Conservation (phyloP, 305 asterid genomes). For the Fraxinus greggii region DNA sequence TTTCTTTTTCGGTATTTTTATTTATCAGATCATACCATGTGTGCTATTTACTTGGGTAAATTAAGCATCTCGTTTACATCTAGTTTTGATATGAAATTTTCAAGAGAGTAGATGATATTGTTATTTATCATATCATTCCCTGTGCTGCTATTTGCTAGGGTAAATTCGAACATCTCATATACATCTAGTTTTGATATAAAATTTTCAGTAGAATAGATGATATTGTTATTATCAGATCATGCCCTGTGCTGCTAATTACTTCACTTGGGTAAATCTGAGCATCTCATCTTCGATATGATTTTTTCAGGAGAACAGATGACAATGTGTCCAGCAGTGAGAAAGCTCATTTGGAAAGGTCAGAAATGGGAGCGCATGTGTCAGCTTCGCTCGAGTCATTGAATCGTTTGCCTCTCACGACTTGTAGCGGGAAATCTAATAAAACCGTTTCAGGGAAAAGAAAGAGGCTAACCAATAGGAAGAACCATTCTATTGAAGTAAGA, state of each 20-base stretch:
- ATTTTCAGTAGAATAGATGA: conserved; percentile 38
- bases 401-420: conserved; percentile 23
- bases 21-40: background rate
- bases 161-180: conserved; percentile 6
- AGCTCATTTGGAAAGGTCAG: conserved; percentile 29
- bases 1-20: background rate
- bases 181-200: conserved; percentile 23
- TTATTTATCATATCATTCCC: background rate
- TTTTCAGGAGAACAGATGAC: conserved; percentile 39
- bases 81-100: conserved; percentile 7
- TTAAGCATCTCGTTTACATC: conserved; percentile 10
- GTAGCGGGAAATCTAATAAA: conserved; percentile 27
- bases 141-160: background rate
- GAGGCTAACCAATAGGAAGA: conserved; percentile 30
- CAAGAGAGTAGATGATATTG: conserved; percentile 36
- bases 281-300: background rate
- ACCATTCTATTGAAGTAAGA: conserved; percentile 47
- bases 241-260: background rate
- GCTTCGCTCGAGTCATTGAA: conserved; percentile 32
- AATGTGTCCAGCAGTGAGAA: conserved; percentile 28
- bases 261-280: background rate
- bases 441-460: conserved; percentile 37
- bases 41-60: background rate
- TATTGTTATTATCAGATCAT: conserved; percentile 11
- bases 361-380: conserved; percentile 33